Evolutionary conservation across 306 rosid species (phyloP).

Genomic region (Hippophae tibetana): DNA sequence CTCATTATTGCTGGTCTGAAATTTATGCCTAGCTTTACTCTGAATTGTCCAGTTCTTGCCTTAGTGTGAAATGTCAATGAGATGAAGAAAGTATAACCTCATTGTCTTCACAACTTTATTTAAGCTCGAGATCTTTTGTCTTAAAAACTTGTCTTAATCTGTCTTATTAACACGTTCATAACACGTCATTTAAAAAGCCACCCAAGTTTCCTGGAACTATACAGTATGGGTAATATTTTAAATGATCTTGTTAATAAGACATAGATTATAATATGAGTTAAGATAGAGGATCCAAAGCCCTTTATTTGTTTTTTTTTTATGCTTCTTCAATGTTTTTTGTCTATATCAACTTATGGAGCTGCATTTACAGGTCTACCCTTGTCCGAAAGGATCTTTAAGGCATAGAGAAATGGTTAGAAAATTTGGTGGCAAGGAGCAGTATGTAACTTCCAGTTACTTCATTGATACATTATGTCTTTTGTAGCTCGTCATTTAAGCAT

Average conservation of each 20-base stretch:
- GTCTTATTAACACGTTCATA: no score
- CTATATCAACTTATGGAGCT: conserved; percentile 21
- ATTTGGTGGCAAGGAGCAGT: conserved; percentile 84
- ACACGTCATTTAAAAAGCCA: no score
- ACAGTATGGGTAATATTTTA: no score
- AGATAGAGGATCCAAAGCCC: no score
- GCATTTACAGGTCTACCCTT: conserved; percentile 71
- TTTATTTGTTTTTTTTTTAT: background rate
- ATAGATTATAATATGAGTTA: no score
- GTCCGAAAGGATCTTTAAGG: conserved; percentile 85
- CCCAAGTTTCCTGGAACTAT: no score
- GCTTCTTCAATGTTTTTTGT: conserved; percentile 2
- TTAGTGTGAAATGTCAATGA: no score
- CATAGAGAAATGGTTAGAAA: conserved; percentile 69
- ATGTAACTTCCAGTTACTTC: conserved; percentile 28
- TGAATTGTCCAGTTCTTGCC: background rate
- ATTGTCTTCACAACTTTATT: no score
- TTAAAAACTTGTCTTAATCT: no score
- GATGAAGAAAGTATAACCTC: background rate
- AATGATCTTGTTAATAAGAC: no score
- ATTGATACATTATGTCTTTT: conserved; percentile 1
- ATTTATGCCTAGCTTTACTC: background rate
- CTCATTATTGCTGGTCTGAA: no score
- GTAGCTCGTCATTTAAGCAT: background rate
- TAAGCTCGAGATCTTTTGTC: background rate